Evolutionary conservation across 306 rosid genomes (phyloP).

Genomic region (Gleditsia sinensis): DNA sequence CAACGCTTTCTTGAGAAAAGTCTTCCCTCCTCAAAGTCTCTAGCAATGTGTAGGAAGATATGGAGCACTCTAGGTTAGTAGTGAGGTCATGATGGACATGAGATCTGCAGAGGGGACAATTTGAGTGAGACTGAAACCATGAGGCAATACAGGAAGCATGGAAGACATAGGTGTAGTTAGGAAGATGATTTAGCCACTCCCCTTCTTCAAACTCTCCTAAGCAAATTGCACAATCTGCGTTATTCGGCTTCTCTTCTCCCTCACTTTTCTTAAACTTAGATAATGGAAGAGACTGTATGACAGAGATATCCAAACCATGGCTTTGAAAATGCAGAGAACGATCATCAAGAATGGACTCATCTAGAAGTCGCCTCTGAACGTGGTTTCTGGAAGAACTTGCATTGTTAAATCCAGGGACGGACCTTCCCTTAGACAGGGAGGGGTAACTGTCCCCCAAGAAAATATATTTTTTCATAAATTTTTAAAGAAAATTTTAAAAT

Average conservation of each 20-base stretch:
- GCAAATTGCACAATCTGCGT: conserved; percentile 53
- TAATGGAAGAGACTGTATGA: conserved; percentile 38
- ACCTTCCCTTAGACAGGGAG: too few species aligned
- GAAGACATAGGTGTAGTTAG: conserved; percentile 49
- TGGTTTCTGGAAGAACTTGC: not conserved
- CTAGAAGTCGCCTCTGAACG: not conserved
- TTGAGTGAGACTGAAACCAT: conserved; percentile 54
- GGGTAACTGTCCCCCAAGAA: too few species aligned
- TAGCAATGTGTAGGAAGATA: not conserved
- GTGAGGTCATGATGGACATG: conserved; percentile 9
- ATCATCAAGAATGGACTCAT: not conserved
- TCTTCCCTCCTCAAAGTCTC: conserved; percentile 33
- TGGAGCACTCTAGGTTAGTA: not conserved
- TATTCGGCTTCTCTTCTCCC: conserved; percentile 16
- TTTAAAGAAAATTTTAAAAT: too few species aligned
- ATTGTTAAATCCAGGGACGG: too few species aligned
- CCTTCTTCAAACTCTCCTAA: conserved; percentile 65
- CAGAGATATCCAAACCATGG: conserved; percentile 35
- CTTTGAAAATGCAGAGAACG: conserved; percentile 34
- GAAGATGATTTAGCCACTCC: conserved; percentile 51
- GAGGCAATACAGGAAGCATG: conserved; percentile 59
- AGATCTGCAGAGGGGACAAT: conserved; percentile 64
- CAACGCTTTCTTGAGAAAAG: conserved; percentile 28
- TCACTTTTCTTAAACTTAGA: conserved; percentile 42
- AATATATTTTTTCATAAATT: too few species aligned